Percentiles rank a stretch among this genome's conserved stretches.
Evolutionary conservation across 1,139 yeast species (phyloP).

Genomic region (Blastobotrys illinoisensis): DNA sequence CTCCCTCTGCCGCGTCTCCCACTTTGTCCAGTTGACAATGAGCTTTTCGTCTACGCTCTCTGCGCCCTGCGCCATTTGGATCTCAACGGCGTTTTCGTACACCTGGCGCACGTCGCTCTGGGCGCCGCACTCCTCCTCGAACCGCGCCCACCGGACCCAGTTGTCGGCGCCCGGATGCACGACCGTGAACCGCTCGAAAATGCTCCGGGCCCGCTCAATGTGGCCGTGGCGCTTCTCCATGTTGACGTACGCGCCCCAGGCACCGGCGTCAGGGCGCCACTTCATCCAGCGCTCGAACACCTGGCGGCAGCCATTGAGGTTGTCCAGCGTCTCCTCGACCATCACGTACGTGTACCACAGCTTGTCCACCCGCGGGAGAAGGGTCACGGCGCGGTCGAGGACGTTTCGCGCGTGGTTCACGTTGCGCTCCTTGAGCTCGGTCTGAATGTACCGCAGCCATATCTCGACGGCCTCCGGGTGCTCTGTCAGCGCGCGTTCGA

Average conservation of each 20-base stretch:
- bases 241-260: slow-evolving; percentile 71
- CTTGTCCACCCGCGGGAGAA: slow-evolving; percentile 74
- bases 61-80: slow-evolving; percentile 16
- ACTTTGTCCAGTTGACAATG: slow-evolving; percentile 56
- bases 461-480: slow-evolving; percentile 69
- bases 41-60: slow-evolving; percentile 38
- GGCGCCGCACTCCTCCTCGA: slow-evolving; percentile 53
- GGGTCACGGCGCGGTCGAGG: slow-evolving; percentile 68
- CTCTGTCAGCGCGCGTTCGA: slow-evolving; percentile 81
- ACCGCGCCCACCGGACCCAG: slow-evolving; percentile 62
- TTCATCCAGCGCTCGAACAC: slow-evolving; percentile 76
- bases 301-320: slow-evolving; percentile 54
- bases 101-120: slow-evolving; percentile 51
- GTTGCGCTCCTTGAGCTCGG: slow-evolving; percentile 66
- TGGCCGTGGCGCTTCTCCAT: slow-evolving; percentile 69
- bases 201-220: slow-evolving; percentile 47
- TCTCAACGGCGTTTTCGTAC: slow-evolving; percentile 53
- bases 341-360: slow-evolving; percentile 75
- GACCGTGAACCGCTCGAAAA: slow-evolving; percentile 53
- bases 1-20: slow-evolving; percentile 65
- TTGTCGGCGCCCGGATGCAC: slow-evolving; percentile 50
- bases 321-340: slow-evolving; percentile 74
- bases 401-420: slow-evolving; percentile 86
- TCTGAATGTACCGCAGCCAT: slow-evolving; percentile 80
- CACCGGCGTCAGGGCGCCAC: slow-evolving; percentile 52